These are phyloP conservation scores for Heterobasidion irregulare DNA, from an alignment of 1,284 basidiomycete species.

Conservation along the genomic window DNA sequence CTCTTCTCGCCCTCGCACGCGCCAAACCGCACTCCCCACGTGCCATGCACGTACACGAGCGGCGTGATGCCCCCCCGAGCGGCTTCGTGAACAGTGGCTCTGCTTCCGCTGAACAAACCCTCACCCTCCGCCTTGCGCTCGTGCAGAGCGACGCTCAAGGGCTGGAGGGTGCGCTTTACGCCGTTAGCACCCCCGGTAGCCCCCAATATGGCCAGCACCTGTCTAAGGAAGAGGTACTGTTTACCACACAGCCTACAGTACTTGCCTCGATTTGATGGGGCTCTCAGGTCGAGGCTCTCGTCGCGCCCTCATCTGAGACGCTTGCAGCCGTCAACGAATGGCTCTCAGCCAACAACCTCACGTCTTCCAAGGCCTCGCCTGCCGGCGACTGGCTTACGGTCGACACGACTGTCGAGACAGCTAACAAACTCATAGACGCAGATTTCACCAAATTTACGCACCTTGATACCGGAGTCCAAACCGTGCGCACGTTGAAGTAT, in stretches of 20 bases:
- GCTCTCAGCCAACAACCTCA: constrained; percentile 21
- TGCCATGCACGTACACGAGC: constrained; percentile 13
- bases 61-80: constrained; percentile 5
- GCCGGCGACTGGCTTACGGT: constrained; percentile 20
- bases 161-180: constrained; percentile 20
- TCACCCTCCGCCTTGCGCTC: constrained; percentile 18
- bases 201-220: constrained; percentile 21
- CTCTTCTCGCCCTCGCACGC: background rate
- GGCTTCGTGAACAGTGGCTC: constrained; percentile 13
- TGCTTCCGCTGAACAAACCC: constrained; percentile 4
- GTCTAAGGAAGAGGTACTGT: constrained; percentile 19
- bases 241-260: constrained; percentile 9
- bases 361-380: constrained; percentile 13
- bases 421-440: constrained; percentile 11
- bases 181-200: constrained; percentile 20
- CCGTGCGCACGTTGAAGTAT: background rate
- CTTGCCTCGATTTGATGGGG: constrained; percentile 14
- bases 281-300: constrained; percentile 24
- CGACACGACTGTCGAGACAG: constrained; percentile 20
- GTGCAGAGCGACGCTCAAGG: constrained; percentile 17
- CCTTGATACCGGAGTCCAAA: background rate
- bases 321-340: constrained; percentile 21
- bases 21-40: background rate
- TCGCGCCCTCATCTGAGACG: constrained; percentile 22
- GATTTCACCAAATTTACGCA: background rate